Evolutionary conservation across 2,329 filamentous ascomycete species (phyloP).

Genomic region (Hypocreales sp.): DNA sequence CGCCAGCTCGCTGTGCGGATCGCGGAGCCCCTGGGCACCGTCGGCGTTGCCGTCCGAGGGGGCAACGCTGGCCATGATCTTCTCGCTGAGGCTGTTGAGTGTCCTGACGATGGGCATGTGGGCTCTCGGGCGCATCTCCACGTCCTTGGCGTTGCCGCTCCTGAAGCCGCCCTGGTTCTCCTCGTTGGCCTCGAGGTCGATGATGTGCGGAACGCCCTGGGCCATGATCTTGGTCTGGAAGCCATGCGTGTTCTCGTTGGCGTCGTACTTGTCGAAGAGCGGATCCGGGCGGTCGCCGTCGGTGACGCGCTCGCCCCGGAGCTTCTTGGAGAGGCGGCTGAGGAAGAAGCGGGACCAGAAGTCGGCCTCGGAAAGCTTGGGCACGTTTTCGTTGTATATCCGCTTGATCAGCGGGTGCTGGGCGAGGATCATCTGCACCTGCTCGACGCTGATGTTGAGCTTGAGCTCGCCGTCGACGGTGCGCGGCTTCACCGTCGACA

Average conservation of each 20-base stretch:
- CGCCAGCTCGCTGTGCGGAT: conserved; percentile 59
- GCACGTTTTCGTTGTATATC: conserved; percentile 88
- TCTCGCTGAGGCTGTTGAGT: conserved; percentile 81
- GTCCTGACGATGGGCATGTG: conserved; percentile 83
- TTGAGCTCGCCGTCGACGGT: conserved; percentile 41
- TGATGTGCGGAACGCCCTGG: conserved; percentile 67
- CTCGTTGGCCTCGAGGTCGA: conserved; percentile 88
- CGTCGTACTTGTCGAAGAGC: conserved; percentile 75
- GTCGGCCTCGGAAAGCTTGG: conserved; percentile 58
- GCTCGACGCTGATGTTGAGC: conserved; percentile 76
- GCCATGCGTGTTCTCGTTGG: conserved; percentile 46
- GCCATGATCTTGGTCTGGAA: conserved; percentile 39
- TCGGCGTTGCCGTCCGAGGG: conserved; percentile 57
- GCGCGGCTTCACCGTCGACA: conserved; percentile 70
- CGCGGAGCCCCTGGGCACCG: conserved; percentile 43
- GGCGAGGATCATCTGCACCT: conserved; percentile 82
- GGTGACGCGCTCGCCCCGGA: conserved; percentile 75
- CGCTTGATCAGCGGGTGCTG: conserved; percentile 84
- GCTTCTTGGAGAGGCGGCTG: conserved; percentile 75
- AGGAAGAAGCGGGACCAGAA: conserved; percentile 96
- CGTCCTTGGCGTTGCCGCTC: conserved; percentile 71
- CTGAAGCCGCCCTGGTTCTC: conserved; percentile 78
- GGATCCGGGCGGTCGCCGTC: conserved; percentile 64
- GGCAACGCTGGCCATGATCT: conserved; percentile 78
- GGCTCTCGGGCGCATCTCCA: conserved; percentile 70